Conservation (phyloP, 208 protist species). For the Leishmania gerbilli region DNA sequence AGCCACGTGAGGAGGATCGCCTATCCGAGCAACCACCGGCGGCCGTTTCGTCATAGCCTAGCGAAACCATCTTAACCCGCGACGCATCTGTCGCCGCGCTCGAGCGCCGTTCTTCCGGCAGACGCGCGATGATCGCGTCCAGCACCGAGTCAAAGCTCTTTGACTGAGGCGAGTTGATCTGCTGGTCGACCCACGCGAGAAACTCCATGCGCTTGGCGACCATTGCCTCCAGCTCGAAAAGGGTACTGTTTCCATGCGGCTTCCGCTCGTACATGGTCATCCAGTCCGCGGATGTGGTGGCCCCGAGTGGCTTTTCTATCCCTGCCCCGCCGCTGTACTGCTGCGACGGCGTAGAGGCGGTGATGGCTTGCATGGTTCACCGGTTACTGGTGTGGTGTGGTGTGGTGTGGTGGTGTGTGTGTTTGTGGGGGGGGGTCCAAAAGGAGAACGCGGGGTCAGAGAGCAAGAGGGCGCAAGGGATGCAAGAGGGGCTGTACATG, state of each 20-base stretch:
- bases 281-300: conserved; percentile 48
- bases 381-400: background rate
- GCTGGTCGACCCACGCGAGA: conserved; percentile 85
- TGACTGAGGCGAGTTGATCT: conserved; percentile 60
- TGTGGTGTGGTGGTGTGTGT: too few relatives aligned
- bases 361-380: conserved; percentile 31
- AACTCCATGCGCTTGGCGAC: conserved; percentile 91
- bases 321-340: conserved; percentile 11
- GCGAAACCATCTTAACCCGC: conserved; percentile 14
- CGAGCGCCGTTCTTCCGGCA: conserved; percentile 70
- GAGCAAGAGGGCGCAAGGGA: background rate
- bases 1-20: conserved; percentile 43
- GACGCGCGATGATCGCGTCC: conserved; percentile 62
- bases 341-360: conserved; percentile 11
- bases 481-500: background rate
- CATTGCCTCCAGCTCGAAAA: conserved; percentile 84
- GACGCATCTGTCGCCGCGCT: conserved; percentile 16
- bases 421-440: background rate
- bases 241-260: conserved; percentile 62
- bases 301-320: conserved; percentile 6
- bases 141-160: conserved; percentile 64
- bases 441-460: background rate
- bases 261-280: conserved; percentile 70
- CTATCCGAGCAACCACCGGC: conserved; percentile 12
- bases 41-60: conserved; percentile 33